Evolutionary conservation across 805 yeast species (phyloP).

Genomic region (Metschnikowia similis): DNA sequence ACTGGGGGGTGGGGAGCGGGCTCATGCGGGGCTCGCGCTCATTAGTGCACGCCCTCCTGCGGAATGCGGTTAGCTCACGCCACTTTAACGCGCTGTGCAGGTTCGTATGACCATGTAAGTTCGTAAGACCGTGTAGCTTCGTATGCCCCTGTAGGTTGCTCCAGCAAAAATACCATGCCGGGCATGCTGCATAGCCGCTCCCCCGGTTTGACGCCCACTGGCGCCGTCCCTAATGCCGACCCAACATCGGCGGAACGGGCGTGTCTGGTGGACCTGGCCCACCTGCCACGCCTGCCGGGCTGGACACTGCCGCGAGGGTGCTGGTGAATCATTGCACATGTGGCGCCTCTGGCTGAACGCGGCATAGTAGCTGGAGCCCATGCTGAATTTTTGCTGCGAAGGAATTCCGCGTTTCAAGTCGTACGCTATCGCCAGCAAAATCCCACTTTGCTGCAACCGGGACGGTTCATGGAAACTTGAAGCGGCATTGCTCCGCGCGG

Average conservation of each 20-base stretch:
- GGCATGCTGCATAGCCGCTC: neutral
- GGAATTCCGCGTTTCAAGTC: constrained; percentile 7
- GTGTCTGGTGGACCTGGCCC: neutral
- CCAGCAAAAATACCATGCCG: neutral
- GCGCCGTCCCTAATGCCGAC: neutral
- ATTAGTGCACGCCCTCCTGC: neutral
- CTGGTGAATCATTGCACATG: neutral
- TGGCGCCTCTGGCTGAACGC: neutral
- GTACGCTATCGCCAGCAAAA: neutral
- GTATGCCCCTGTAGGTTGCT: neutral
- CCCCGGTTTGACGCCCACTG: neutral
- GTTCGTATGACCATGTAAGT: neutral
- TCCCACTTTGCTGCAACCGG: neutral
- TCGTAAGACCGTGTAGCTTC: neutral
- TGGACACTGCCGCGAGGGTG: neutral
- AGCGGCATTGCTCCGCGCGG: neutral
- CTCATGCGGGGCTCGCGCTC: neutral
- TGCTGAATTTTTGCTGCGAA: neutral
- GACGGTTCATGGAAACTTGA: neutral
- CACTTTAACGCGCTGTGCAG: neutral
- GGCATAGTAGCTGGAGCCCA: neutral
- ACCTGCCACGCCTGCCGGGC: neutral
- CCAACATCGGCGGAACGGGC: neutral
- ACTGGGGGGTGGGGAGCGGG: neutral
- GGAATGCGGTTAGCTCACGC: neutral